Percentiles rank a stretch among this genome's conserved stretches.
Evolutionary conservation across 1,139 yeast genomes (phyloP).

Genomic region (Blastobotrys malaysiensis): DNA sequence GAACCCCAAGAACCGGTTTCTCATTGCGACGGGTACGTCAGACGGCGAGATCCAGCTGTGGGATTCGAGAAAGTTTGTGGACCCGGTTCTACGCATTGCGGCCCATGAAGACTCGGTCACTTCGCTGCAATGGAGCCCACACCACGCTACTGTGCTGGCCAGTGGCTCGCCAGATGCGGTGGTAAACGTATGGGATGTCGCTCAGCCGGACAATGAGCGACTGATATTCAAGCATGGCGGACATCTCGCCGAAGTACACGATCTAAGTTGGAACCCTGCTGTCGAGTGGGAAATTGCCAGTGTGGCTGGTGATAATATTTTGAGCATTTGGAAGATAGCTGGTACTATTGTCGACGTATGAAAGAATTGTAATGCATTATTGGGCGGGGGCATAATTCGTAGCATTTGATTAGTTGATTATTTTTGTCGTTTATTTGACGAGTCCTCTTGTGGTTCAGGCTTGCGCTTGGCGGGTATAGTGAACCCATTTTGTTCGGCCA

Average conservation of each 20-base stretch:
- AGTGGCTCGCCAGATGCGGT: conserved; percentile 67
- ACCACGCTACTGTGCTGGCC: conserved; percentile 53
- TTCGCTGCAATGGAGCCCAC: conserved; percentile 64
- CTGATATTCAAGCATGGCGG: conserved; percentile 77
- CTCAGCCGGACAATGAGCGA: conserved; percentile 30
- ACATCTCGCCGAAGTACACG: conserved; percentile 83
- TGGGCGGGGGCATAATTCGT: neutral
- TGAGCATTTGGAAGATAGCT: conserved; percentile 73
- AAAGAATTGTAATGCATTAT: conserved; percentile 3
- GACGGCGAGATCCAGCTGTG: conserved; percentile 56
- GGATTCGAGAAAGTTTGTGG: conserved; percentile 53
- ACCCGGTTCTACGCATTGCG: conserved; percentile 49
- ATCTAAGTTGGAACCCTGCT: conserved; percentile 78
- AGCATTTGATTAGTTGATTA: neutral
- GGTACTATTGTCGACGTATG: conserved; percentile 36
- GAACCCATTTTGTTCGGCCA: conserved; percentile 14
- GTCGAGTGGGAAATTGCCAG: conserved; percentile 74
- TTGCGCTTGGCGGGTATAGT: conserved; percentile 12
- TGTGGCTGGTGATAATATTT: conserved; percentile 82
- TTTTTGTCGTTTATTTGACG: neutral
- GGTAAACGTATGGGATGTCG: conserved; percentile 66
- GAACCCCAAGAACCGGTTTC: conserved; percentile 50
- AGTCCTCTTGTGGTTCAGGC: conserved; percentile 8
- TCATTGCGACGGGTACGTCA: conserved; percentile 67
- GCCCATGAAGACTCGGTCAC: conserved; percentile 7